Conservation (phyloP, 441 rosid species). For the Mallotus japonicus region DNA sequence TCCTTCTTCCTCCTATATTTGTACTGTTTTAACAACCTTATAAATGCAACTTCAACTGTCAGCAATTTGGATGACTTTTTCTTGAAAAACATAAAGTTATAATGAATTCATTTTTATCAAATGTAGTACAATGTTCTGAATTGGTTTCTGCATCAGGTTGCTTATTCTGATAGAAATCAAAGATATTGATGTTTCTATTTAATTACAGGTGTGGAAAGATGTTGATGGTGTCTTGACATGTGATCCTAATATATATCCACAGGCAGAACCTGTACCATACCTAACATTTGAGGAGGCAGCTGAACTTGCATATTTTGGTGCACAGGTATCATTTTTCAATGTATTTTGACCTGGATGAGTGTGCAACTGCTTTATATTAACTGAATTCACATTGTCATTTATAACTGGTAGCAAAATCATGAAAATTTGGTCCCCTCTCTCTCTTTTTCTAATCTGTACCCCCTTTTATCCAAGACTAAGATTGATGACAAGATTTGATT, state of each 20-base stretch:
- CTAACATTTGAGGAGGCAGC: constrained; percentile 97
- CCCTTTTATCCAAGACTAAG: neutral
- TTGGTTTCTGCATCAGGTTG: neutral
- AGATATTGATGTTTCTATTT: neutral
- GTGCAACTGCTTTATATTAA: neutral
- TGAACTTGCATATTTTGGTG: constrained; percentile 98
- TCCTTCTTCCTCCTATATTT: neutral
- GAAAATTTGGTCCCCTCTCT: neutral
- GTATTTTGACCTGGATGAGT: constrained; percentile 3
- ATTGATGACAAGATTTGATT: neutral
- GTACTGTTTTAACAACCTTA: neutral
- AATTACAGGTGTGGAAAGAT: constrained; percentile 92
- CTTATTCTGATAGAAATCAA: neutral
- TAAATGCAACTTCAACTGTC: neutral
- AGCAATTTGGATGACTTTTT: neutral
- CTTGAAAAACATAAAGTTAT: neutral
- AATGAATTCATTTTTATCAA: neutral
- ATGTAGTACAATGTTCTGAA: neutral
- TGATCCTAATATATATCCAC: constrained; percentile 79
- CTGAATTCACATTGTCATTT: neutral
- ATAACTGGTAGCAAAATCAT: neutral
- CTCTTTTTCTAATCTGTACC: too few species aligned
- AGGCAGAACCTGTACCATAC: constrained; percentile 80
- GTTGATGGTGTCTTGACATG: constrained; percentile 98
- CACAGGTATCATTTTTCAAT: constrained; percentile 52